Evolutionary conservation across 352 stramenopile species (phyloP).

Genomic region (Pythium brachiatum): DNA sequence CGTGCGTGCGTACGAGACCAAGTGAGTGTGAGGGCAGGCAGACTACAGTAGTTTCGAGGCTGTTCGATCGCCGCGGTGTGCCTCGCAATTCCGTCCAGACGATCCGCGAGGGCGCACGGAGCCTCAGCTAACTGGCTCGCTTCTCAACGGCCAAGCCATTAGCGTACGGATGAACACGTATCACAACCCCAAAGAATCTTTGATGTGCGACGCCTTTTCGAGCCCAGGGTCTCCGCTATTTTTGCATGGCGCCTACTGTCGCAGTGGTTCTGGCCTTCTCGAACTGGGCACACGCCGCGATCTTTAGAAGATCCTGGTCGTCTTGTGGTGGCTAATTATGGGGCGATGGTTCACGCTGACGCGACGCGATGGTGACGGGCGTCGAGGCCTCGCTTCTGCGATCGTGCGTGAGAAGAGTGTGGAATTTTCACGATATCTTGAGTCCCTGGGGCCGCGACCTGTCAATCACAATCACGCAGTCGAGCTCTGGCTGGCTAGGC

Average conservation of each 20-base stretch:
- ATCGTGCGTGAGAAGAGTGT: background rate
- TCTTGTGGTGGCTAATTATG: background rate
- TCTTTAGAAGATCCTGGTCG: background rate
- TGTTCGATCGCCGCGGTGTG: background rate
- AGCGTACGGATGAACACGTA: too few species aligned
- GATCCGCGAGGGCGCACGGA: too few species aligned
- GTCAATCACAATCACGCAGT: background rate
- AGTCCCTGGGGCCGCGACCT: background rate
- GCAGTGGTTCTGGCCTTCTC: background rate
- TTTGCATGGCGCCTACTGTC: background rate
- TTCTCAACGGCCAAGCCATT: too few species aligned
- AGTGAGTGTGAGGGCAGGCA: constrained; percentile 7
- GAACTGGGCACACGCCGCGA: background rate
- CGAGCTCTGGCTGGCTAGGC: background rate
- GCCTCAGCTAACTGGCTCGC: background rate
- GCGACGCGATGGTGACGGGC: background rate
- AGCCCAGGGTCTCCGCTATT: background rate
- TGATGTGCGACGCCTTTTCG: background rate
- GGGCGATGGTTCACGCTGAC: background rate
- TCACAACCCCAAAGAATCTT: background rate
- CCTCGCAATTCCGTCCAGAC: background rate
- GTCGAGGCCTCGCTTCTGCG: background rate
- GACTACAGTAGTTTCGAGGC: background rate
- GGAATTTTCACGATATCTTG: constrained; percentile 2
- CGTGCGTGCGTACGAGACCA: constrained; percentile 35